phyloP scores from a whole-genome alignment of 1,284 basidiomycete genomes.

The Amylostereum chailletii region DNA sequence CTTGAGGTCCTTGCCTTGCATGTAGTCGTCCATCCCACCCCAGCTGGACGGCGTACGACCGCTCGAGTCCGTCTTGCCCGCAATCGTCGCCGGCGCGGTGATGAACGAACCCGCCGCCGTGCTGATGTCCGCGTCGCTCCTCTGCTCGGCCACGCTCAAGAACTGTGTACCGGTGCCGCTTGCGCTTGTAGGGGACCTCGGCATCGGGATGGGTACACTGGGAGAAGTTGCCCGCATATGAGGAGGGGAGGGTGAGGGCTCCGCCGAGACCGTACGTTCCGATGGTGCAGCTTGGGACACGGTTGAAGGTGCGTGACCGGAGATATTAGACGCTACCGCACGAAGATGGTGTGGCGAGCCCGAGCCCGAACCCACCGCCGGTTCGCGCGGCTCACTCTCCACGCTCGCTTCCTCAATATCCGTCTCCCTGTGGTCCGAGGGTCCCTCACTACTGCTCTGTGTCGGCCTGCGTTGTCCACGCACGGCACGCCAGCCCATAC shows the following conservation, averaged over 20 bases:
- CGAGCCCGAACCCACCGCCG: slow-evolving; percentile 9
- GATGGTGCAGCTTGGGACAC: slow-evolving; percentile 16
- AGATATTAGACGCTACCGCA: slow-evolving; percentile 7
- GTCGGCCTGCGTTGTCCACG: slow-evolving; percentile 7
- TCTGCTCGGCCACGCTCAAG: slow-evolving; percentile 7
- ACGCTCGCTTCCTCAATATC: slow-evolving; percentile 15
- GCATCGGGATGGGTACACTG: slow-evolving; percentile 1
- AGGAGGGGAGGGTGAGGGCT: background rate
- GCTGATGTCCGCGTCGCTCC: slow-evolving; percentile 52
- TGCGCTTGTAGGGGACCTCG: too few species aligned
- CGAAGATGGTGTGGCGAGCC: slow-evolving; percentile 5
- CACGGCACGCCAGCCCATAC: slow-evolving; percentile 14
- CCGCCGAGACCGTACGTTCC: slow-evolving; percentile 12
- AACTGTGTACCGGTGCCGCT: slow-evolving; percentile 3
- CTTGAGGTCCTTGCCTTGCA: slow-evolving; percentile 5
- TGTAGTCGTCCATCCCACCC: slow-evolving; percentile 26
- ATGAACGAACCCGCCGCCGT: slow-evolving; percentile 61
- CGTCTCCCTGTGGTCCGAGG: slow-evolving; percentile 5
- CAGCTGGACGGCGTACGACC: slow-evolving; percentile 26
- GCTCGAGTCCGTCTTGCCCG: slow-evolving; percentile 33
- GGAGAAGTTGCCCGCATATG: background rate
- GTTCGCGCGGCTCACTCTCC: slow-evolving; percentile 18
- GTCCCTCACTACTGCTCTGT: slow-evolving; percentile 1
- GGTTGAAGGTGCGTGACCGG: slow-evolving; percentile 14
- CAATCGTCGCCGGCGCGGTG: slow-evolving; percentile 49